Evolutionary conservation across 2,329 filamentous ascomycete species (phyloP), one percentile per base, ranked within the genome.

Genomic region (Trichothecium sympodiale): DNA sequence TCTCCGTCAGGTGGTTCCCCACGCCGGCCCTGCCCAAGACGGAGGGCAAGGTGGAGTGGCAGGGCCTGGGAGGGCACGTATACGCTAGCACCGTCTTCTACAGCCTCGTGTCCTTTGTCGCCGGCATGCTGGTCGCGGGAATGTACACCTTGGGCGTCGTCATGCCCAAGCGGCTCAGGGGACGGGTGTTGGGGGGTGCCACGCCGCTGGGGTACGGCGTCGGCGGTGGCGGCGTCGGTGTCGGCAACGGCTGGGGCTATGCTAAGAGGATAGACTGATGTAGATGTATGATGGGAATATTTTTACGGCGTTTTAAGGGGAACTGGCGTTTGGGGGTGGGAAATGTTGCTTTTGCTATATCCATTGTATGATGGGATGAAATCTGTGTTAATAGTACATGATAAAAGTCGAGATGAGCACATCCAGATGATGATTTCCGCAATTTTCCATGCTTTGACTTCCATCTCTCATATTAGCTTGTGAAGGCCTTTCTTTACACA

Each of bases 1-100:
- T 96, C 50, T 82, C 77, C 29, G 80, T 96, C 12, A 68, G 85
- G 31, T 96, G 91, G 91, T 91, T 89, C 55, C 81, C 82, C 1
- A 82, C 74, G 17, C 80, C 83, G 1, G 65, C 69, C 27, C 63
- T 89, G 43, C 83, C 83, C 43, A 71, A 70, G 54, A 74, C 67
- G n/a, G 75, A 77, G 54, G 76, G 76, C 9, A 65, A 62, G 41
- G 72, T 80, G 5, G 73, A 77, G 56, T 80, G 76, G 76, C 65
- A 70, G 40, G 76, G 76, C 4, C 67, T 80, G 57, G 74, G 75
- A 13, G 73, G 74, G 0, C 74, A 79, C 44, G 65, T 79, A 23
- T 77, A 74, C 49, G 70, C 73, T 7, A 76, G 72, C 52, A 79
- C 74, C 23, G 55, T 79, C 1, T 78, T 79, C 41, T 80, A 80